Percentiles rank a stretch among this genome's conserved stretches.
Evolutionary conservation across 1,284 basidiomycete genomes (phyloP).

Genomic region (Gomphus sp.): DNA sequence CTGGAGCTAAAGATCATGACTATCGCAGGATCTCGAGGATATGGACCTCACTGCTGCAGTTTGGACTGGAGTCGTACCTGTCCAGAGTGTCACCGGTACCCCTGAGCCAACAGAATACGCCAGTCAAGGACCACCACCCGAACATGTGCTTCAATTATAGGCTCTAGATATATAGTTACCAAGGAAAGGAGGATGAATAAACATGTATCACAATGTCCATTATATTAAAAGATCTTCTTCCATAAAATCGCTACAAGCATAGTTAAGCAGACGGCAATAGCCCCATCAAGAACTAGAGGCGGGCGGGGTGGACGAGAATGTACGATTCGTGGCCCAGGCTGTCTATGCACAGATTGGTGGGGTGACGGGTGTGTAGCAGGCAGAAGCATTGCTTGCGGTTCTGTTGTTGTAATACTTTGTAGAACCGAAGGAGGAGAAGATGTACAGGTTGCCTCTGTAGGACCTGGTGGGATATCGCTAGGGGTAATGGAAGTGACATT

Average conservation of each 20-base stretch:
- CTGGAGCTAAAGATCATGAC: not conserved
- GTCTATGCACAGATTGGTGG: not conserved
- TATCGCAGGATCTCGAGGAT: conserved; percentile 12
- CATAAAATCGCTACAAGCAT: conserved; percentile 13
- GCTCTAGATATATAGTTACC: no score
- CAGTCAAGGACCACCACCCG: not conserved
- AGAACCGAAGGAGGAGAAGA: not conserved
- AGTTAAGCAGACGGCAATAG: conserved; percentile 14
- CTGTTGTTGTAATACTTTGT: not conserved
- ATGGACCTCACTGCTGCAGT: conserved; percentile 10
- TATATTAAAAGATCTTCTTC: conserved; percentile 13
- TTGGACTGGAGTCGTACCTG: conserved; percentile 19
- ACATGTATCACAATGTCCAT: not conserved
- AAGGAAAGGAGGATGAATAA: not conserved
- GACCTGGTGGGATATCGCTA: not conserved
- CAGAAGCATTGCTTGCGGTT: not conserved
- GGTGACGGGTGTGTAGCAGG: not conserved
- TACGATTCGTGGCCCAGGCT: not conserved
- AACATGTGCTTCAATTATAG: conserved; percentile 5
- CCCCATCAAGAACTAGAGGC: conserved; percentile 14
- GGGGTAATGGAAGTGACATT: not conserved
- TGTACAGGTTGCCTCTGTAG: not conserved
- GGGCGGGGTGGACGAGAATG: conserved; percentile 11
- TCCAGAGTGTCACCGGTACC: not conserved
- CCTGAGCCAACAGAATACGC: conserved; percentile 6